phyloP scores from a whole-genome alignment of 768 basidiomycete genomes.

The Russula foetens region DNA sequence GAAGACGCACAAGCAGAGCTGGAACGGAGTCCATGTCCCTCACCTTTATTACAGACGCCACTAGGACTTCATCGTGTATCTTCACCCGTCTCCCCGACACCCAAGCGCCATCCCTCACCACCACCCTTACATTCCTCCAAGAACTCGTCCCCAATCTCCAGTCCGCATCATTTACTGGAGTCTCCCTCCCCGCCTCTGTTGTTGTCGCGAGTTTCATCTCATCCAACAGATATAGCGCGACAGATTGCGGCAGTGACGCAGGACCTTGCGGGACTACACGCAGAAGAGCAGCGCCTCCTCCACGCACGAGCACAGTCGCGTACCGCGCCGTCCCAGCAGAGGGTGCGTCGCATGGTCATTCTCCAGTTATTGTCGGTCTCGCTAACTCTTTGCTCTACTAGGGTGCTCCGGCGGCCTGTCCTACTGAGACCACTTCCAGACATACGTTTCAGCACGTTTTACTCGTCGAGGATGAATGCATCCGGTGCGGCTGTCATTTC shows the following conservation, averaged over 20 bases:
- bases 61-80: neutral
- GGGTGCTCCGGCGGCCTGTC: neutral
- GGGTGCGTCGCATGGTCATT: neutral
- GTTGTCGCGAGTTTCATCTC: neutral
- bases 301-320: neutral
- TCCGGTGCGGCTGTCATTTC: slow-evolving; percentile 6
- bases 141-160: neutral
- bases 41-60: neutral
- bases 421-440: neutral
- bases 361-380: neutral
- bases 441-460: slow-evolving; percentile 7
- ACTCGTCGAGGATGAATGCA: slow-evolving; percentile 20
- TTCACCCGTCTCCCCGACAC: slow-evolving; percentile 1
- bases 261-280: neutral
- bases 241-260: slow-evolving; percentile 9
- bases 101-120: neutral
- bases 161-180: neutral
- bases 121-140: neutral
- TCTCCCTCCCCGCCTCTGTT: neutral
- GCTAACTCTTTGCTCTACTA: neutral
- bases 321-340: neutral
- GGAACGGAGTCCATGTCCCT: neutral
- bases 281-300: slow-evolving; percentile 6
- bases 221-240: neutral
- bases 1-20: slow-evolving; percentile 8